Evolutionary conservation across 768 basidiomycete species (phyloP).

Genomic region (Termitomyces sp.): DNA sequence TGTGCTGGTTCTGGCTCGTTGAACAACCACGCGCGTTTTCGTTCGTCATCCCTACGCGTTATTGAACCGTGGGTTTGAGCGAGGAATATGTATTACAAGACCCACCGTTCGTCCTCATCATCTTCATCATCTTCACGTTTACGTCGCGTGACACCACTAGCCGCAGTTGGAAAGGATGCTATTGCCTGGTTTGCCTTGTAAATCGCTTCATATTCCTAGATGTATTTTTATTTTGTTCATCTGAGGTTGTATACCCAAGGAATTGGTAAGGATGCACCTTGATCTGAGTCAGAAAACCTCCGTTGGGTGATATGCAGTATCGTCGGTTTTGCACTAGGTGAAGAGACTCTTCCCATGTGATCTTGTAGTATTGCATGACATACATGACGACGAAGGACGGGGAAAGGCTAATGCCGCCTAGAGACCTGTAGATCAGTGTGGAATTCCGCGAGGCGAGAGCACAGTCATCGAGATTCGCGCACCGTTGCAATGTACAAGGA

Average conservation of each 20-base stretch:
- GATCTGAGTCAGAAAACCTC: constrained; percentile 88
- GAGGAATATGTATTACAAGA: neutral
- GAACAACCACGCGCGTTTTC: constrained; percentile 41
- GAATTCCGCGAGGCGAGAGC: neutral
- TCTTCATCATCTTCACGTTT: constrained; percentile 72
- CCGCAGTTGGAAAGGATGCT: constrained; percentile 48
- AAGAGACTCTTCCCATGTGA: constrained; percentile 86
- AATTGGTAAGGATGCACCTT: constrained; percentile 48
- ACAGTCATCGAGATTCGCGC: constrained; percentile 15
- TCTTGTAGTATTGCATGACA: constrained; percentile 79
- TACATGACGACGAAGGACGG: constrained; percentile 93
- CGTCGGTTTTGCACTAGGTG: constrained; percentile 87
- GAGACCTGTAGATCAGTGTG: neutral
- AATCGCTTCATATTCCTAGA: constrained; percentile 90
- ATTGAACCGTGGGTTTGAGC: neutral
- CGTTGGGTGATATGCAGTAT: constrained; percentile 92
- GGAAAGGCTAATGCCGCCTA: constrained; percentile 85
- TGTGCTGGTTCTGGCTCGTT: constrained; percentile 24
- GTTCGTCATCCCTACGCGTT: constrained; percentile 31
- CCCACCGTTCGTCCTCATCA: constrained; percentile 34
- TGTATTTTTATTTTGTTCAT: constrained; percentile 2
- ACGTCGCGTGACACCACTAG: constrained; percentile 48
- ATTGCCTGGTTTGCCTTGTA: constrained; percentile 77
- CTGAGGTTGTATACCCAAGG: neutral
- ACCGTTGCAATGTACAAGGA: constrained; percentile 91